Evolutionary conservation across 805 yeast genomes (phyloP), one percentile per base, ranked within the genome.

Genomic region (Yarrowia sp.): DNA sequence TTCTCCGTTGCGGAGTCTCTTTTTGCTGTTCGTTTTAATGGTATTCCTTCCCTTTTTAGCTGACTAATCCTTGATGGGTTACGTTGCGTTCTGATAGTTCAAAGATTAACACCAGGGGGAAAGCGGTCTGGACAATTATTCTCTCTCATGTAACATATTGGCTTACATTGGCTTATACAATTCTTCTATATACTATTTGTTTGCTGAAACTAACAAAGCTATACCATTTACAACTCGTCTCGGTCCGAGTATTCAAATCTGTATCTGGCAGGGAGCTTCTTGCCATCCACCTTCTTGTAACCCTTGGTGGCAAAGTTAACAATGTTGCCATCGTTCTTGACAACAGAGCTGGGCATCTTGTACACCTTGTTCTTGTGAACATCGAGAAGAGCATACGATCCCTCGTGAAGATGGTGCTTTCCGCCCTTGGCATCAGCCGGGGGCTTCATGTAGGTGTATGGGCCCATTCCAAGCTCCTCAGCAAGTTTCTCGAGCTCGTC

Each of bases 251-350:
- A 54, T 35, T 54, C 61, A 9, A 54, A 54, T 38, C 61, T 24
- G 35, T 36, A 54, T 26, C 61, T 9, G 14, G 61, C n/a, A 36
- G 61, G 61, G 4, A 54, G 35, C 46, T 54, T 54, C 32, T 36
- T 17, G 11, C 61, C 61, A 6, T 54, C 61, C 44, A 54, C 61
- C 61, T 54, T 54, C 46, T 54, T 54, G 61, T 54, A 54, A 6
- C 61, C 61, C 61, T 54, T 54, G 22, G 61, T 19, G 30, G 61
- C 61, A 26, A 54, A 54, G 28, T 36, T 24, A 26, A 54, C 46
- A 28, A 54, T 54, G 35, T 54, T 54, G 46, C 61, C 61, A 1
- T 54, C 61, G 26, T 54, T 54, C 46, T 54, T 54, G 43, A 19
- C 30, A 4, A 36, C 8, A 7, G 61, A 54, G 19, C 19, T 4